Evolutionary conservation across 2,329 filamentous ascomycete genomes (phyloP).

Genomic region (Alternaria brassicicola): DNA sequence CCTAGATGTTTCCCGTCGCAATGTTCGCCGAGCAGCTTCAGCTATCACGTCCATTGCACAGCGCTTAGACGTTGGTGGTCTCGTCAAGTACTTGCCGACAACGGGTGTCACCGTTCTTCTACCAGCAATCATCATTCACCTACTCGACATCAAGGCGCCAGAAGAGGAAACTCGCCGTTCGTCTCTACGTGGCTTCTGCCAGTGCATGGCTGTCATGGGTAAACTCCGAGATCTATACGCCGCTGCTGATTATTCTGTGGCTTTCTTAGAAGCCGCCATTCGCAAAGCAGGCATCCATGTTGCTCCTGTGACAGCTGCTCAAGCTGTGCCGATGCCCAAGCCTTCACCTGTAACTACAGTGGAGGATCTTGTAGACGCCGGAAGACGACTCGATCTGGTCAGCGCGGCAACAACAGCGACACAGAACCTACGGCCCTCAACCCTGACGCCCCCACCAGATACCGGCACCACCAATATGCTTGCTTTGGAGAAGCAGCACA

Average conservation of each 20-base stretch:
- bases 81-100: slow-evolving; percentile 83
- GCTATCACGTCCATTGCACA: slow-evolving; percentile 86
- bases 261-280: slow-evolving; percentile 90
- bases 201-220: slow-evolving; percentile 92
- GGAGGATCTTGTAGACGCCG: slow-evolving; percentile 55
- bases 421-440: slow-evolving; percentile 31
- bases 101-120: slow-evolving; percentile 90
- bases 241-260: slow-evolving; percentile 93
- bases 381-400: slow-evolving; percentile 48
- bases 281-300: slow-evolving; percentile 83
- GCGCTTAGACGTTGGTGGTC: slow-evolving; percentile 71
- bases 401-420: slow-evolving; percentile 19
- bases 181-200: slow-evolving; percentile 80
- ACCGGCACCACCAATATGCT: slow-evolving; percentile 43
- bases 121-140: slow-evolving; percentile 90
- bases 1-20: slow-evolving; percentile 80
- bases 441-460: slow-evolving; percentile 52
- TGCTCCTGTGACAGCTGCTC: slow-evolving; percentile 48
- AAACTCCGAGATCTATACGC: slow-evolving; percentile 87
- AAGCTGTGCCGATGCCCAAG: slow-evolving; percentile 31
- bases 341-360: slow-evolving; percentile 48
- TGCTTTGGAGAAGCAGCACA: slow-evolving; percentile 39
- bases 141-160: slow-evolving; percentile 88
- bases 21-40: slow-evolving; percentile 81
- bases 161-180: slow-evolving; percentile 72